Evolutionary conservation across 306 rosid species (phyloP).

Genomic region (Morella rubra): DNA sequence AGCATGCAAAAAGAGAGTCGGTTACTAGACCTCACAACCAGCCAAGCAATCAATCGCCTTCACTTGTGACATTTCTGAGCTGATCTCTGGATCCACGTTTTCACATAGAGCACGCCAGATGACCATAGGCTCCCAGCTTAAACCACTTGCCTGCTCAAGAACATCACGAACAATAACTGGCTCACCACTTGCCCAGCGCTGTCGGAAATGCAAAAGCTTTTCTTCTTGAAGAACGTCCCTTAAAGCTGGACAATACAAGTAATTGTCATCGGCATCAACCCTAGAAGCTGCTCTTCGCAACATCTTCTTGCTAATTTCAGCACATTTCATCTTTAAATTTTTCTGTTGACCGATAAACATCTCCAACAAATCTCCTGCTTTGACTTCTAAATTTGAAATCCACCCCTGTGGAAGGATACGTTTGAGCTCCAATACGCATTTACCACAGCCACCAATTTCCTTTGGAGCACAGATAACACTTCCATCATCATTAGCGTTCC

Average conservation of each 20-base stretch:
- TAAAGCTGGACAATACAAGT: slow-evolving; percentile 51
- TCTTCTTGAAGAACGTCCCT: slow-evolving; percentile 33
- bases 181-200: slow-evolving; percentile 70
- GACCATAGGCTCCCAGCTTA: slow-evolving; percentile 97
- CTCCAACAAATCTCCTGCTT: slow-evolving; percentile 39
- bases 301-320: slow-evolving; percentile 25
- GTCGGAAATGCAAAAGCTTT: slow-evolving; percentile 45
- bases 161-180: slow-evolving; percentile 72
- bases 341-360: slow-evolving; percentile 15
- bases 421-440: slow-evolving; percentile 54
- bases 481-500: slow-evolving; percentile 53
- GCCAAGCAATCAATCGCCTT: slow-evolving; percentile 89
- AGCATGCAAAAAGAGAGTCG: slow-evolving; percentile 7
- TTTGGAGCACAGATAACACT: slow-evolving; percentile 60
- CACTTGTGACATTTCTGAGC: slow-evolving; percentile 61
- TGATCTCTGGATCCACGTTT: slow-evolving; percentile 41
- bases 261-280: slow-evolving; percentile 44
- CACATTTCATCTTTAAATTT: slow-evolving; percentile 29
- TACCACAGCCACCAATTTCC: slow-evolving; percentile 68
- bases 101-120: slow-evolving; percentile 84
- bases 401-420: slow-evolving; percentile 61
- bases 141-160: slow-evolving; percentile 62
- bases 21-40: slow-evolving; percentile 69
- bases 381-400: slow-evolving; percentile 54
- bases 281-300: slow-evolving; percentile 52